Conservation (phyloP, 495 filamentous ascomycete species). For the Penicillium herquei region DNA sequence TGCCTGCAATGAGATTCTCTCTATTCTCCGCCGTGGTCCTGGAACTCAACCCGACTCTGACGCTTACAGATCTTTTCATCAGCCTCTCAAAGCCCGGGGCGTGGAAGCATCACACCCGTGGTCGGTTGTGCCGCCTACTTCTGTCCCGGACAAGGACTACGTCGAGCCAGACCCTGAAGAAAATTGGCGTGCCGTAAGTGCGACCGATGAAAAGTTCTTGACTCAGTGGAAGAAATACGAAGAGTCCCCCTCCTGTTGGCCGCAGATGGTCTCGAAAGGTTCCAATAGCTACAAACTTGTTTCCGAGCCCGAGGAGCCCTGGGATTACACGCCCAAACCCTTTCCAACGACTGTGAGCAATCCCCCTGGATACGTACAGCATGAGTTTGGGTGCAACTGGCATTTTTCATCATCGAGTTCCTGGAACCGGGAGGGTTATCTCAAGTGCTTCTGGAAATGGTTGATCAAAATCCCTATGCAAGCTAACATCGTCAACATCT, state of each 20-base stretch:
- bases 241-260: too few relatives aligned
- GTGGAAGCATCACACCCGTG: too few relatives aligned
- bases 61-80: too few relatives aligned
- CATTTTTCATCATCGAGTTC: background rate
- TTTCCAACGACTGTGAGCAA: background rate
- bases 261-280: too few relatives aligned
- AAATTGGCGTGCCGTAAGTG: too few relatives aligned
- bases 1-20: background rate
- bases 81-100: too few relatives aligned
- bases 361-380: background rate
- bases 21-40: background rate
- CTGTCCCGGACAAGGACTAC: too few relatives aligned
- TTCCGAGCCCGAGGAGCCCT: background rate
- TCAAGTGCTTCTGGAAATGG: background rate
- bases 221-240: too few relatives aligned
- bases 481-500: constrained; percentile 18
- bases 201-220: too few relatives aligned
- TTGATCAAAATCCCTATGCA: background rate
- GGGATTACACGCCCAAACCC: background rate
- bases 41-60: background rate
- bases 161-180: too few relatives aligned
- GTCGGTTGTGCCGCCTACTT: too few relatives aligned
- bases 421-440: background rate
- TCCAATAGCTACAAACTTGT: background rate
- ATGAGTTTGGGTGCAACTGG: background rate